Conservation (phyloP, 139 green algal species). For the Tetraselmis chui region DNA sequence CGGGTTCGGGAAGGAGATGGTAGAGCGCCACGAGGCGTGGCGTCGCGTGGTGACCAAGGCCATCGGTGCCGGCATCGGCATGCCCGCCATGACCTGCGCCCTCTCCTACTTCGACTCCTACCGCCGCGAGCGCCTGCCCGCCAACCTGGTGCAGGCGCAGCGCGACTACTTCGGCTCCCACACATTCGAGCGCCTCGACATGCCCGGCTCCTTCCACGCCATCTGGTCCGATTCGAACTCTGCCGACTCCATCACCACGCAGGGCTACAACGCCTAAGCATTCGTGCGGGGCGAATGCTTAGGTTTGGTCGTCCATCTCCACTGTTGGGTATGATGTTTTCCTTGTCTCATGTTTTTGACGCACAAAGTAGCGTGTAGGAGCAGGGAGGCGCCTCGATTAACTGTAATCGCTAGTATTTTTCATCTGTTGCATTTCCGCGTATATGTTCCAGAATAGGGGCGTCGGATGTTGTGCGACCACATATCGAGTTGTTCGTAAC, state of each 20-base stretch:
- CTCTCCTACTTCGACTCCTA: conserved; percentile 98
- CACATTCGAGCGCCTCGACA: conserved; percentile 37
- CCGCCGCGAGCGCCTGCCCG: conserved; percentile 76
- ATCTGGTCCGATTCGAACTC: neutral
- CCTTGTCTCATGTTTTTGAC: too few relatives aligned
- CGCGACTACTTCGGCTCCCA: conserved; percentile 21
- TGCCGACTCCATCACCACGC: neutral
- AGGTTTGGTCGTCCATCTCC: too few relatives aligned
- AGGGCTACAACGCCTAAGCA: neutral
- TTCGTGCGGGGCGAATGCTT: too few relatives aligned
- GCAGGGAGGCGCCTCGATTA: too few relatives aligned
- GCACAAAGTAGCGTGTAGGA: too few relatives aligned
- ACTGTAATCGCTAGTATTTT: too few relatives aligned
- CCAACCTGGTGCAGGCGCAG: conserved; percentile 58
- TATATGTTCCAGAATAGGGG: too few relatives aligned
- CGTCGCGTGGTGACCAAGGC: conserved; percentile 60
- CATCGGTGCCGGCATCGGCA: conserved; percentile 50
- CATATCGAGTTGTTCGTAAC: too few relatives aligned
- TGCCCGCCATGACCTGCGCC: conserved; percentile 79
- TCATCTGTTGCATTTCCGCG: too few relatives aligned
- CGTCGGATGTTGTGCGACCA: too few relatives aligned
- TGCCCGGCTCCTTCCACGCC: conserved; percentile 1
- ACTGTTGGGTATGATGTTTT: too few relatives aligned
- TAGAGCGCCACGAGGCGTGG: conserved; percentile 72
- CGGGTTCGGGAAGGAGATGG: conserved; percentile 77